A percentile compares a stretch with the other conserved stretches of the same genome.
These are phyloP conservation scores for Talaromyces sp. DNA, from an alignment of 2,329 filamentous ascomycete species.

Conservation along the genomic window DNA sequence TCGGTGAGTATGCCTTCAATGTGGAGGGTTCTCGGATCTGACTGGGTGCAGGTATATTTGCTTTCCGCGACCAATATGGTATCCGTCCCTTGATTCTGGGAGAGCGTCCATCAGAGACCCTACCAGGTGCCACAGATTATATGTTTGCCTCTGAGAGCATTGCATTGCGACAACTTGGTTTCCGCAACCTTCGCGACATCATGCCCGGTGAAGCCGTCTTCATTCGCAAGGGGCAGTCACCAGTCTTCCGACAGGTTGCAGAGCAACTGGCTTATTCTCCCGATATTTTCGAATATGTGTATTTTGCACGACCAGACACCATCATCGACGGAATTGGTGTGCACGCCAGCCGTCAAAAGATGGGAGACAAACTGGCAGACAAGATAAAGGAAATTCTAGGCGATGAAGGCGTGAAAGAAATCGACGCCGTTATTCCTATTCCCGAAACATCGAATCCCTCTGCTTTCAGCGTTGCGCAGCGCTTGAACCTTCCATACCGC, in stretches of 20 bases:
- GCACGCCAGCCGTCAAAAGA: conserved; percentile 76
- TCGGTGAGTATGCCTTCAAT: conserved; percentile 16
- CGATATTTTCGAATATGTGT: conserved; percentile 85
- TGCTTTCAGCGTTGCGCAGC: conserved; percentile 70
- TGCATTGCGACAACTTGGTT: conserved; percentile 76
- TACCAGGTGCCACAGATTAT: conserved; percentile 66
- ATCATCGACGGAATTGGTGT: conserved; percentile 86
- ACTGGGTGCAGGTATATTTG: conserved; percentile 57
- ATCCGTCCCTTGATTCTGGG: conserved; percentile 81
- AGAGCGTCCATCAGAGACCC: conserved; percentile 64
- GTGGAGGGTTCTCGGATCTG: neutral
- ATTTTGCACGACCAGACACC: conserved; percentile 78
- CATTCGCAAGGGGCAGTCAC: conserved; percentile 70
- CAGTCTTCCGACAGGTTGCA: conserved; percentile 72
- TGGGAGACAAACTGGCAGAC: conserved; percentile 77
- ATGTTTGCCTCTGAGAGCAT: conserved; percentile 90
- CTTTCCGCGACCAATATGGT: conserved; percentile 74
- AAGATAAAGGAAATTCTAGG: conserved; percentile 67
- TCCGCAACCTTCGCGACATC: conserved; percentile 71
- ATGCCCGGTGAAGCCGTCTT: conserved; percentile 81
- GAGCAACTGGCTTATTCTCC: conserved; percentile 68
- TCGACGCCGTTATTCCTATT: conserved; percentile 76
- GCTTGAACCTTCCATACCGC: conserved; percentile 71
- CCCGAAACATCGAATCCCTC: conserved; percentile 80
- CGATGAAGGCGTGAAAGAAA: conserved; percentile 66